These are phyloP conservation scores for Phytophthora fragariaefolia DNA, from an alignment of 352 stramenopile genomes.

Conservation along the genomic window DNA sequence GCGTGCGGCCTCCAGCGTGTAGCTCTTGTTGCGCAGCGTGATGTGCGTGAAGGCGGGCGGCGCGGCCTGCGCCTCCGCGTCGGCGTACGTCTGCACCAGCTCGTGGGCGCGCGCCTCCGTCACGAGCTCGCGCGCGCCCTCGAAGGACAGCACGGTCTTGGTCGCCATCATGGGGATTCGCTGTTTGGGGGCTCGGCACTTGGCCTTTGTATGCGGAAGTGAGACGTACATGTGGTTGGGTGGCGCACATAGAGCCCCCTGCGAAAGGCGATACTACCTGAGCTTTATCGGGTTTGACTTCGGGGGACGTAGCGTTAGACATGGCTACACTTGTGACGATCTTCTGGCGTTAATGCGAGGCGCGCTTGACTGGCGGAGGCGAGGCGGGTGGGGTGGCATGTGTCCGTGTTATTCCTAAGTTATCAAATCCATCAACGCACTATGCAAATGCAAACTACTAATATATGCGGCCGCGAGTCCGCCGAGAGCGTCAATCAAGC, in stretches of 20 bases:
- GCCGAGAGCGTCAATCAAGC: not conserved
- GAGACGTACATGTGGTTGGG: constrained; percentile 2
- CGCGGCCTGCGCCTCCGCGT: constrained; percentile 32
- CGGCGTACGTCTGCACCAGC: constrained; percentile 60
- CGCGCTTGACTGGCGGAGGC: not conserved
- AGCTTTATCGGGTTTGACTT: not conserved
- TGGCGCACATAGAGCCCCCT: constrained; percentile 4
- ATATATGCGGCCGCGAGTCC: constrained; percentile 37
- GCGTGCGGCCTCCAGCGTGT: constrained; percentile 77
- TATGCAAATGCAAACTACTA: constrained; percentile 50
- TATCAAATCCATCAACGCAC: constrained; percentile 41
- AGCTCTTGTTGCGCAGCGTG: constrained; percentile 91
- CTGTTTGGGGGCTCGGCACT: constrained; percentile 6
- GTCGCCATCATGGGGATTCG: constrained; percentile 24
- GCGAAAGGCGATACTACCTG: not conserved
- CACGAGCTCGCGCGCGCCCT: constrained; percentile 84
- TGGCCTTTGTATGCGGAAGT: constrained; percentile 25
- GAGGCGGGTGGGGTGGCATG: constrained; percentile 6
- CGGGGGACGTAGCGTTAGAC: constrained; percentile 4
- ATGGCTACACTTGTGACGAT: constrained; percentile 25
- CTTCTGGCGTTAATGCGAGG: constrained; percentile 8
- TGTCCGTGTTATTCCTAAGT: constrained; percentile 43
- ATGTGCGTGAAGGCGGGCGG: constrained; percentile 73
- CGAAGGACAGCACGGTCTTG: constrained; percentile 67
- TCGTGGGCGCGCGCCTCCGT: constrained; percentile 71